phyloP scores from a whole-genome alignment of 2,329 filamentous ascomycete species.

The Penicillium janthinellum region DNA sequence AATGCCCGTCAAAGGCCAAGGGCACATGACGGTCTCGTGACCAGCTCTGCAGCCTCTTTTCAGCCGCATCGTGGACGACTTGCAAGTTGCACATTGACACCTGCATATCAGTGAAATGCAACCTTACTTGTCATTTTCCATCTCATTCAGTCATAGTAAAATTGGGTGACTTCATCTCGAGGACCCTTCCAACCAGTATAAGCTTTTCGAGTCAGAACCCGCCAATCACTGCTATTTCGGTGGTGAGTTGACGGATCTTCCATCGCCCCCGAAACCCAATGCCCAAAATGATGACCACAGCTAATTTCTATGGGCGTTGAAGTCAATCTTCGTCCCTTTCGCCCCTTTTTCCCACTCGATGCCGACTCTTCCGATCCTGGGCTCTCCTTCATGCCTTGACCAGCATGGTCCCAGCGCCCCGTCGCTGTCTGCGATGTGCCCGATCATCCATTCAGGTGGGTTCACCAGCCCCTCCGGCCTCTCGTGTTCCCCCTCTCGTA shows the following conservation, averaged over 20 bases:
- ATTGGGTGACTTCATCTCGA: background rate
- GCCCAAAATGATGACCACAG: background rate
- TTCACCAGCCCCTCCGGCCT: background rate
- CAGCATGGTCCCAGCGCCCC: conserved; percentile 37
- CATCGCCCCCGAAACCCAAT: background rate
- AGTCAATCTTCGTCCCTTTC: background rate
- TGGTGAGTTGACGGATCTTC: background rate
- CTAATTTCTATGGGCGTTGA: background rate
- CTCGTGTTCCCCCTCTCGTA: conserved; percentile 8
- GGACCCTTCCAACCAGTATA: background rate
- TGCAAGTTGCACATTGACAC: background rate
- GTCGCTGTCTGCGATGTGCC: conserved; percentile 36
- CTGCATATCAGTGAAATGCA: background rate
- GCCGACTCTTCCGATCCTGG: conserved; percentile 11
- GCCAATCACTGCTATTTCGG: background rate
- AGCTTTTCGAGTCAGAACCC: background rate
- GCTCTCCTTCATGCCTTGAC: conserved; percentile 16
- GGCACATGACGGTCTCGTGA: conserved; percentile 2
- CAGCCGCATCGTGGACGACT: background rate
- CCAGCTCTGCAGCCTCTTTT: background rate
- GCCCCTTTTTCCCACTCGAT: conserved; percentile 7
- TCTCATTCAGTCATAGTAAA: background rate
- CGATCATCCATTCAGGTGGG: conserved; percentile 25
- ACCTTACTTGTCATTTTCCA: background rate
- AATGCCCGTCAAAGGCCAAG: background rate